These are phyloP conservation scores for Debaryomyces hansenii DNA, from an alignment of 805 yeast species.

Conservation along the genomic window DNA sequence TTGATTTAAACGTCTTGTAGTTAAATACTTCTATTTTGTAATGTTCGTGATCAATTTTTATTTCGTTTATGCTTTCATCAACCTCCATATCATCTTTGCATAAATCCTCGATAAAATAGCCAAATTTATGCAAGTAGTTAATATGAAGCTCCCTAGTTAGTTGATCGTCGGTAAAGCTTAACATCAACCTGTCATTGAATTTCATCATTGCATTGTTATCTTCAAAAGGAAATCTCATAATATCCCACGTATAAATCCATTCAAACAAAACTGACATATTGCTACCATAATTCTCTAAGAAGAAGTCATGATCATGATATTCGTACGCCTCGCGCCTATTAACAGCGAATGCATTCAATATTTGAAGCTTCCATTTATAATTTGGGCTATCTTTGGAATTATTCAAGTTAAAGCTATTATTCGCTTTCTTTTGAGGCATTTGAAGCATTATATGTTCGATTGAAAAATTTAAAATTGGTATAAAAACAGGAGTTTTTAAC, in stretches of 20 bases:
- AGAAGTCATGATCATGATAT: conserved; percentile 15
- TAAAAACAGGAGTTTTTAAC: conserved; percentile 29
- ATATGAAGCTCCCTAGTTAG: conserved; percentile 19
- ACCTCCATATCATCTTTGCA: background rate
- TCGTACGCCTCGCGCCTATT: conserved; percentile 27
- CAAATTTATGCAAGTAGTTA: conserved; percentile 10
- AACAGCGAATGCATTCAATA: conserved; percentile 27
- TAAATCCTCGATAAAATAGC: conserved; percentile 2
- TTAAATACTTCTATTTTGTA: conserved; percentile 15
- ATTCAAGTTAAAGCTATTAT: conserved; percentile 8
- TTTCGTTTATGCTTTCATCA: background rate
- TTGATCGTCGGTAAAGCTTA: conserved; percentile 22
- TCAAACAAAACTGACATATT: conserved; percentile 21
- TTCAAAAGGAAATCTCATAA: conserved; percentile 10
- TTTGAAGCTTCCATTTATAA: conserved; percentile 32
- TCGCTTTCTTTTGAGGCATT: conserved; percentile 20
- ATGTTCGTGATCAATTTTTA: background rate
- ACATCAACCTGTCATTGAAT: conserved; percentile 19
- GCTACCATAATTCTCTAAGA: conserved; percentile 25
- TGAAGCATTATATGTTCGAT: conserved; percentile 28
- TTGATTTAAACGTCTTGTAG: conserved; percentile 27
- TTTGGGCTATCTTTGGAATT: conserved; percentile 17
- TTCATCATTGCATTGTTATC: conserved; percentile 15
- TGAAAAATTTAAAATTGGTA: conserved; percentile 36
- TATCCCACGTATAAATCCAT: conserved; percentile 30